A percentile compares a stretch with the other conserved stretches of the same genome.
Evolutionary conservation across 2,329 filamentous ascomycete species (phyloP).

Genomic region (Exserohilum turcica): DNA sequence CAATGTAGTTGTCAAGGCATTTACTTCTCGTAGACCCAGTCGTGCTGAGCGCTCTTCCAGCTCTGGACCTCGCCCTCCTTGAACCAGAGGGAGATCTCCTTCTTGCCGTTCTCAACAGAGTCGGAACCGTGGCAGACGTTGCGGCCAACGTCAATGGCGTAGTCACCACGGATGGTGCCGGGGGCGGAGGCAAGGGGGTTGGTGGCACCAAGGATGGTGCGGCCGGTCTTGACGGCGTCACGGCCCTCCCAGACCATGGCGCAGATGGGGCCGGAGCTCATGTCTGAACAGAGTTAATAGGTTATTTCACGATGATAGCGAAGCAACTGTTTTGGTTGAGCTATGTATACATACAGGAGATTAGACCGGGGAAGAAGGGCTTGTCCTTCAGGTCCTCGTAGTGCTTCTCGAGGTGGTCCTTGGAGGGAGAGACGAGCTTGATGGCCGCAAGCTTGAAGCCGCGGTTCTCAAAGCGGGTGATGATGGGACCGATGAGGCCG

Average conservation of each 20-base stretch:
- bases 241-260: constrained; percentile 99
- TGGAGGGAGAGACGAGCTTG: constrained; percentile 87
- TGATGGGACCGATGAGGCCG: constrained; percentile 96
- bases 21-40: constrained; percentile 96
- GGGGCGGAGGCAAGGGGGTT: constrained; percentile 94
- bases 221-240: constrained; percentile 98
- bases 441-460: constrained; percentile 99
- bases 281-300: constrained; percentile 65
- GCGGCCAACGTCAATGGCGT: constrained; percentile 85
- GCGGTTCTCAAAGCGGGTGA: constrained; percentile 96
- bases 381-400: constrained; percentile 91
- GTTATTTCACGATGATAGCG: background rate
- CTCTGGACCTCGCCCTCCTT: constrained; percentile 79
- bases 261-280: constrained; percentile 93
- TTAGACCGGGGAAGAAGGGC: constrained; percentile 95
- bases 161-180: constrained; percentile 97
- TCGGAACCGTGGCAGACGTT: constrained; percentile 99
- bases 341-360: constrained; percentile 71
- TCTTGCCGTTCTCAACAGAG: constrained; percentile 97
- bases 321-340: constrained; percentile 1
- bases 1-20: constrained; percentile 3
- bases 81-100: constrained; percentile 99
- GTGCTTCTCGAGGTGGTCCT: constrained; percentile 98
- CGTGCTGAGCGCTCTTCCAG: constrained; percentile 83
- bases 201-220: constrained; percentile 95